phyloP scores from a whole-genome alignment of 1,284 basidiomycete species.

The Ceraceosorus guamensis region DNA sequence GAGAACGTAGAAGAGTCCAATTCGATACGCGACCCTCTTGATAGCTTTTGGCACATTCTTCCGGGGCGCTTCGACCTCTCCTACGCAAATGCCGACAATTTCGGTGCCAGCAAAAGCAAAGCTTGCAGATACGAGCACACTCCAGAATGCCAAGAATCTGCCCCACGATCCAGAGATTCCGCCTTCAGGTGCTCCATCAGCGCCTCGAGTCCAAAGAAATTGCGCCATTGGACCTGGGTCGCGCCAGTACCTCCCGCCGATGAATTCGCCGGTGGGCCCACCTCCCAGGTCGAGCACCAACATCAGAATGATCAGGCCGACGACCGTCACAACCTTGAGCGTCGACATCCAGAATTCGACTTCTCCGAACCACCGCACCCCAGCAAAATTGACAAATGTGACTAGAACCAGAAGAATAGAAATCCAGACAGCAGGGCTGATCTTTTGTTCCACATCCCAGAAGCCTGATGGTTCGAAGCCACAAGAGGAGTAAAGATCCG shows the following conservation, averaged over 20 bases:
- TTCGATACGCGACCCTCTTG: conserved; percentile 44
- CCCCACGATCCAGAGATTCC: conserved; percentile 57
- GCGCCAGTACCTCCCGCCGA: conserved; percentile 43
- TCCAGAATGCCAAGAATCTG: conserved; percentile 49
- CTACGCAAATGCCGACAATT: conserved; percentile 73
- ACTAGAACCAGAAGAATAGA: conserved; percentile 64
- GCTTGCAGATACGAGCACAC: conserved; percentile 54
- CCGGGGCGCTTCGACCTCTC: conserved; percentile 55
- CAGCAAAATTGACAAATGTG: conserved; percentile 64
- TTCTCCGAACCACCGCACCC: conserved; percentile 44
- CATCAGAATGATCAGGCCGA: conserved; percentile 30
- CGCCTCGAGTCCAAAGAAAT: conserved; percentile 24
- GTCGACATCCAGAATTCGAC: conserved; percentile 48
- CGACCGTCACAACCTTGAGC: conserved; percentile 12
- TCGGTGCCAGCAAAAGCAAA: conserved; percentile 76
- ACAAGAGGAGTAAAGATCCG: too few relatives aligned
- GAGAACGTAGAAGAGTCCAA: conserved; percentile 50
- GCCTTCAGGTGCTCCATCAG: conserved; percentile 22
- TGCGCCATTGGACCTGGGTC: conserved; percentile 51
- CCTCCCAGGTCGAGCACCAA: conserved; percentile 38
- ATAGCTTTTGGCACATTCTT: conserved; percentile 38
- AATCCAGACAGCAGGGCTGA: conserved; percentile 68
- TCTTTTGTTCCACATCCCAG: conserved; percentile 52
- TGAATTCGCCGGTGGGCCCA: conserved; percentile 19
- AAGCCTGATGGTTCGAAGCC: too few relatives aligned